Evolutionary conservation across 129 eudicot genomes (phyloP).

Genomic region (Heracleum sosnowskyi): DNA sequence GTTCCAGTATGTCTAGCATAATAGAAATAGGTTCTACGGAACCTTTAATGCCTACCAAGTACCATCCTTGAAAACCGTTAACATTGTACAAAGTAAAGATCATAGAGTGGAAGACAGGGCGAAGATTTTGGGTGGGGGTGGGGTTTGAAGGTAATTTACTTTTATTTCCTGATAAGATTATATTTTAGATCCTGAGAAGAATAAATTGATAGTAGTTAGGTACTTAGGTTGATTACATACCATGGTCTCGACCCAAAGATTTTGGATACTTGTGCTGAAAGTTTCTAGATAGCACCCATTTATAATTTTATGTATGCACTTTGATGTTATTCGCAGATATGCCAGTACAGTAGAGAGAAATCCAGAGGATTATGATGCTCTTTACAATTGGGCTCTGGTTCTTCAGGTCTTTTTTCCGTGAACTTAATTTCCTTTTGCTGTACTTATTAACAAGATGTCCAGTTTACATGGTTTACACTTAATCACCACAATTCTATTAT

Average conservation of each 20-base stretch:
- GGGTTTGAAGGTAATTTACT: neutral
- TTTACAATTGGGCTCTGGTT: conserved; percentile 96
- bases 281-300: conserved; percentile 6
- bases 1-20: neutral
- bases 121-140: neutral
- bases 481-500: neutral
- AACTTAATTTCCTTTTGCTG: neutral
- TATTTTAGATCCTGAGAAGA: neutral
- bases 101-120: neutral
- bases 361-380: conserved; percentile 90
- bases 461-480: neutral
- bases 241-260: neutral
- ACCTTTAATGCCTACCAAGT: neutral
- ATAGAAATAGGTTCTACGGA: neutral
- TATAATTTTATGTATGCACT: neutral
- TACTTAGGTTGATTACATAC: neutral
- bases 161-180: no score
- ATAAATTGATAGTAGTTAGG: neutral
- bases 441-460: neutral
- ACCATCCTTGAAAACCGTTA: neutral
- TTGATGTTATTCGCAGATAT: conserved; percentile 51
- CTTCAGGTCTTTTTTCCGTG: conserved; percentile 61
- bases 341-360: conserved; percentile 86
- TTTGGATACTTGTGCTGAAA: neutral
- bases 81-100: neutral